phyloP scores from a whole-genome alignment of 78 protist genomes.

The Dictyostelium firmibasis region DNA sequence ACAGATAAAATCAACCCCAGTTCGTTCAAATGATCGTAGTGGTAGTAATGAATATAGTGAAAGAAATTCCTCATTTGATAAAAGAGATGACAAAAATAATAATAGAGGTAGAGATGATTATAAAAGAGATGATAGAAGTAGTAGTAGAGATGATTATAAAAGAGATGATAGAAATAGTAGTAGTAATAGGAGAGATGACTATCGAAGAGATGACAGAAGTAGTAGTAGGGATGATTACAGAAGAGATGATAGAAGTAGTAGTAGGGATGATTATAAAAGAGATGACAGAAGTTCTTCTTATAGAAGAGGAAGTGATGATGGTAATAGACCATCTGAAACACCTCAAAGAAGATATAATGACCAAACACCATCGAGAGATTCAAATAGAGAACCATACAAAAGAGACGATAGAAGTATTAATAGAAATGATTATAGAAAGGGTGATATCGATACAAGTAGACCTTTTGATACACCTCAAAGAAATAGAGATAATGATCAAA shows the following conservation, averaged over 20 bases:
- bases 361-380: not conserved
- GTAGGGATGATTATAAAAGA: constrained; percentile 17
- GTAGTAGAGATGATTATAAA: not conserved
- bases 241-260: not conserved
- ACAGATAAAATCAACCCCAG: constrained; percentile 45
- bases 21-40: constrained; percentile 15
- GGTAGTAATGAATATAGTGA: not conserved
- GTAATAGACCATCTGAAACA: not conserved
- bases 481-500: constrained; percentile 4
- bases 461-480: constrained; percentile 7
- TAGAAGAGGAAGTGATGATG: not conserved
- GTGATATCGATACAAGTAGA: not conserved
- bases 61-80: not conserved
- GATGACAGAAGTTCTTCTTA: not conserved
- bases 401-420: not conserved
- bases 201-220: not conserved
- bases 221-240: not conserved
- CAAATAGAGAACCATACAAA: not conserved
- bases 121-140: not conserved
- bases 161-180: constrained; percentile 4
- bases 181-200: not conserved
- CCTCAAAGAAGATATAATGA: constrained; percentile 6
- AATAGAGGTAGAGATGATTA: not conserved
- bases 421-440: not conserved
- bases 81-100: too few relatives aligned